A percentile compares a stretch with the other conserved stretches of the same genome.
phyloP scores from a whole-genome alignment of 2,329 filamentous ascomycete genomes.

The Venturia asperata region DNA sequence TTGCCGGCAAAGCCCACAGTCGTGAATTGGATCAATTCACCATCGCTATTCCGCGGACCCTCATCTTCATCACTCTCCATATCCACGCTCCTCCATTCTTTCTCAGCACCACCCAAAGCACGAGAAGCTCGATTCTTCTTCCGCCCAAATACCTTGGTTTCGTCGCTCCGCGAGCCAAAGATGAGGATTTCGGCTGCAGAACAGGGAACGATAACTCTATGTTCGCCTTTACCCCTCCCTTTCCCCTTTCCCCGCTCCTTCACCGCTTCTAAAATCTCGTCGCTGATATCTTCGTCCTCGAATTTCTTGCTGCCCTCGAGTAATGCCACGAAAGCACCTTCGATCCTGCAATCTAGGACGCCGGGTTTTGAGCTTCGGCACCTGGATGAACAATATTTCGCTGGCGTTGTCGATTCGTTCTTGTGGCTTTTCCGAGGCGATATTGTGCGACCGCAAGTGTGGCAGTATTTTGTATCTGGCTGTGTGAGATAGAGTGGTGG shows the following conservation, averaged over 20 bases:
- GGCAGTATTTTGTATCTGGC: slow-evolving; percentile 48
- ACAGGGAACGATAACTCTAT: slow-evolving; percentile 44
- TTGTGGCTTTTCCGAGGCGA: slow-evolving; percentile 30
- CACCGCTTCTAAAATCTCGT: slow-evolving; percentile 22
- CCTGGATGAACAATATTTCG: slow-evolving; percentile 52
- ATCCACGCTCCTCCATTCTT: slow-evolving; percentile 40
- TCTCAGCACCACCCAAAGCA: slow-evolving; percentile 31
- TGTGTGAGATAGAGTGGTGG: slow-evolving; percentile 49
- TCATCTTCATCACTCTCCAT: slow-evolving; percentile 32
- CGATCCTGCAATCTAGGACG: slow-evolving; percentile 46
- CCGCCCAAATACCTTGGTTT: slow-evolving; percentile 39
- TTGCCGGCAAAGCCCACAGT: slow-evolving; percentile 24
- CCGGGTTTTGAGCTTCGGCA: slow-evolving; percentile 48
- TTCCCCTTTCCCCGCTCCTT: slow-evolving; percentile 22
- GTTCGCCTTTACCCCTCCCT: slow-evolving; percentile 43
- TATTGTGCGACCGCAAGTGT: slow-evolving; percentile 51
- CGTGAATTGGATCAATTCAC: slow-evolving; percentile 6
- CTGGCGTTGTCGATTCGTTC: slow-evolving; percentile 27
- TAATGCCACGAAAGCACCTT: slow-evolving; percentile 41
- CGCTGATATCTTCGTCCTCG: slow-evolving; percentile 28
- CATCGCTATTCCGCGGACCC: background rate
- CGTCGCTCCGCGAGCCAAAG: slow-evolving; percentile 42
- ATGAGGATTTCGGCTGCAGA: slow-evolving; percentile 45
- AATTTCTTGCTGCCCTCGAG: slow-evolving; percentile 31
- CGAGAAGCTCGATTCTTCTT: slow-evolving; percentile 41